These are phyloP conservation scores for Thermothielavioides terrestris DNA, from an alignment of 495 filamentous ascomycete species.

Conservation along the genomic window DNA sequence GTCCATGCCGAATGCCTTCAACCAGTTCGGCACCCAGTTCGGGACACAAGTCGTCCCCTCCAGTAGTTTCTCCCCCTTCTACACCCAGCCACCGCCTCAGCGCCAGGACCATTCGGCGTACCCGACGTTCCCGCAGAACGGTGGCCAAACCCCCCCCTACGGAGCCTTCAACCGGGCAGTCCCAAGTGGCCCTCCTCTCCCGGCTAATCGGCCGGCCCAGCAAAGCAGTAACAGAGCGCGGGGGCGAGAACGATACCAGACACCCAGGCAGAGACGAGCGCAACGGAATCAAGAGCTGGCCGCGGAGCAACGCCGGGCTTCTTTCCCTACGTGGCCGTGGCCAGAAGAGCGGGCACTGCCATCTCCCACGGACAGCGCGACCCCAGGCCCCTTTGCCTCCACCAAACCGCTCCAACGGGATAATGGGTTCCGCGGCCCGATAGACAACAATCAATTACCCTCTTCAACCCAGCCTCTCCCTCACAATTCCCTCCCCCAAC, in stretches of 20 bases:
- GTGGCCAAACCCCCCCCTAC: background rate
- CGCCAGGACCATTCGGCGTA: background rate
- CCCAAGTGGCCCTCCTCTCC: too few relatives aligned
- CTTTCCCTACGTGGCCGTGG: background rate
- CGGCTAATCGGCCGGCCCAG: too few relatives aligned
- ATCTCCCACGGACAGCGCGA: background rate
- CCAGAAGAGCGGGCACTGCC: background rate
- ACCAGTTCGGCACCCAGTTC: slow-evolving; percentile 3
- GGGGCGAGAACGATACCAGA: background rate
- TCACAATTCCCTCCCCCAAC: background rate
- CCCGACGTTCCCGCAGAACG: background rate
- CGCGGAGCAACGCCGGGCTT: too few relatives aligned
- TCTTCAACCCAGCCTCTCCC: background rate
- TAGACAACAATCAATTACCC: background rate
- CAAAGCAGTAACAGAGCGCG: too few relatives aligned
- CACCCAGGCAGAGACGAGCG: background rate
- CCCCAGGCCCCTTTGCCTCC: background rate
- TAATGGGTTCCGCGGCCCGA: background rate
- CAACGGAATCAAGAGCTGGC: too few relatives aligned
- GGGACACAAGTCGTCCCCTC: too few relatives aligned
- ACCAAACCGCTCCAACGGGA: background rate
- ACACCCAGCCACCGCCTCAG: background rate
- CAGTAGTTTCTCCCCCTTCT: too few relatives aligned
- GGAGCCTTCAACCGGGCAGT: background rate
- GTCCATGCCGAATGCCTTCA: background rate